Conservation (phyloP, 1,284 basidiomycete species). For the Fomitopsis pinicola region DNA sequence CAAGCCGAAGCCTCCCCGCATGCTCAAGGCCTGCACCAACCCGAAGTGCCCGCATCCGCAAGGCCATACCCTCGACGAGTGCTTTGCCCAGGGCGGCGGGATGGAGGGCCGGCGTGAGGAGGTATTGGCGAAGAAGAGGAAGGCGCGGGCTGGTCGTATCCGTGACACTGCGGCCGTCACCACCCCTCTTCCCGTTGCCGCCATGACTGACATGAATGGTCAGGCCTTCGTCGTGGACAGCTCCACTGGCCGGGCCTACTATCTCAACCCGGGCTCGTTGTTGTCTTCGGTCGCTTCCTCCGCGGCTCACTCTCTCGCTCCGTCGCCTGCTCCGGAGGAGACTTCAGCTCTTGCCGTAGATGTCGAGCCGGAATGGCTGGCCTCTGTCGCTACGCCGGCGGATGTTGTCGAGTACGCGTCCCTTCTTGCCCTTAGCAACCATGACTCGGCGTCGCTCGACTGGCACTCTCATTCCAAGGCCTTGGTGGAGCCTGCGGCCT, state of each 20-base stretch:
- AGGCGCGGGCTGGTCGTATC: not conserved
- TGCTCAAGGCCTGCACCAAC: not conserved
- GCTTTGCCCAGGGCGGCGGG: slow-evolving; percentile 3
- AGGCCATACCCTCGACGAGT: slow-evolving; percentile 1
- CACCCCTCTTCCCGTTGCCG: not conserved
- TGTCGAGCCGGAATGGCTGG: too few relatives aligned
- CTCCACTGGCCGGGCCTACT: not conserved
- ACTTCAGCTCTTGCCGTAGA: too few relatives aligned
- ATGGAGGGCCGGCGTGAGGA: slow-evolving; percentile 4
- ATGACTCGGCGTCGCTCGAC: too few relatives aligned
- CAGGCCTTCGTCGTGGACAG: slow-evolving; percentile 4
- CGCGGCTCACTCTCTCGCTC: too few relatives aligned
- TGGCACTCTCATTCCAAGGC: too few relatives aligned
- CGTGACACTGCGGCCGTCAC: not conserved
- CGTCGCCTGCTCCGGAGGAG: too few relatives aligned
- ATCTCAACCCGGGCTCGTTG: not conserved
- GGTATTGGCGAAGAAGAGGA: not conserved
- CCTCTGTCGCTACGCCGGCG: too few relatives aligned
- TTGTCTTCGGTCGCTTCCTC: too few relatives aligned
- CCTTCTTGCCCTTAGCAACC: too few relatives aligned
- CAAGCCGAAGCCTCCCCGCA: too few relatives aligned
- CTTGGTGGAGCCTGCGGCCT: too few relatives aligned
- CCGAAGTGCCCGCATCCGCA: not conserved
- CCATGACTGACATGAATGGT: not conserved
- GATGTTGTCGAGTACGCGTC: too few relatives aligned